Evolutionary conservation across 192 early-diverging fungal genomes (phyloP).

Genomic region (Entomortierella chlamydospora): DNA sequence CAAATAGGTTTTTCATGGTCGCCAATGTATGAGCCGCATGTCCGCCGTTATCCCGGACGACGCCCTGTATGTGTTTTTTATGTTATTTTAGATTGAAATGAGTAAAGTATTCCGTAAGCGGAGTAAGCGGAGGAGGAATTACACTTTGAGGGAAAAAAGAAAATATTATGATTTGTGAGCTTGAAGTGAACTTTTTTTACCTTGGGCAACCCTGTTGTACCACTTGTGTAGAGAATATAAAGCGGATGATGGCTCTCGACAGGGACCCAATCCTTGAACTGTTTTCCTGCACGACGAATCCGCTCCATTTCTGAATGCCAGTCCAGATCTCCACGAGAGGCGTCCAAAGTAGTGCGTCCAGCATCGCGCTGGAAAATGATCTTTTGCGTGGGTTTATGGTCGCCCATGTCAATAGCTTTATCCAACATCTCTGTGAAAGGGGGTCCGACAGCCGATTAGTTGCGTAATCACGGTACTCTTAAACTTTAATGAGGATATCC

Average conservation of each 20-base stretch:
- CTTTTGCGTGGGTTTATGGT: constrained; percentile 59
- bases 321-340: constrained; percentile 66
- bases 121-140: not conserved
- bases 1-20: constrained; percentile 79
- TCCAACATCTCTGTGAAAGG: constrained; percentile 71
- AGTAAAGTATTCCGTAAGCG: too few species aligned
- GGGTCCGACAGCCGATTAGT: too few species aligned
- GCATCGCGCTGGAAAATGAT: constrained; percentile 78
- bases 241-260: constrained; percentile 78
- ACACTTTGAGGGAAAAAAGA: too few species aligned
- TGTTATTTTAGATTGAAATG: too few species aligned
- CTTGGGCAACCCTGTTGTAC: constrained; percentile 86
- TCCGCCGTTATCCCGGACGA: constrained; percentile 69
- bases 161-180: too few species aligned
- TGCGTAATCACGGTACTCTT: too few species aligned
- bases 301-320: constrained; percentile 62
- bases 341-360: constrained; percentile 61
- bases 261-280: constrained; percentile 62
- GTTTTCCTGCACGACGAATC: constrained; percentile 49
- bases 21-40: constrained; percentile 75
- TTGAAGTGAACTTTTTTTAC: constrained; percentile 21
- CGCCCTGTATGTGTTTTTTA: constrained; percentile 53
- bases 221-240: constrained; percentile 85
- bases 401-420: constrained; percentile 68
- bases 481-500: too few species aligned